These are phyloP conservation scores for Botrytis elliptica DNA, from an alignment of 2,329 filamentous ascomycete genomes.

Conservation along the genomic window DNA sequence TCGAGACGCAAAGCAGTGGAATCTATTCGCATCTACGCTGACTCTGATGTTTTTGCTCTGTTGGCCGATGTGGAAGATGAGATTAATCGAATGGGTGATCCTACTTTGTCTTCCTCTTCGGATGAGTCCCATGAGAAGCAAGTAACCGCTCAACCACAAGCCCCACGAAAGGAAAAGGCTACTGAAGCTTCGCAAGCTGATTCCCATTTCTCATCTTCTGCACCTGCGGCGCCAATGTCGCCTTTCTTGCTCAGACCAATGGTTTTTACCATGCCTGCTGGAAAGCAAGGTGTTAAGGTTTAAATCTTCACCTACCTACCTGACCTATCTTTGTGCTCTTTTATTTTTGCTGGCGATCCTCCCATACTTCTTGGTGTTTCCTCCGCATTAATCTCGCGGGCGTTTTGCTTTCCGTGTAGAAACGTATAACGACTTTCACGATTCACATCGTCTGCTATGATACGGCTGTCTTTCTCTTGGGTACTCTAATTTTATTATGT, in stretches of 20 bases:
- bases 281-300: slow-evolving; percentile 12
- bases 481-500: neutral
- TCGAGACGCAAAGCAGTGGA: slow-evolving; percentile 49
- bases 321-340: neutral
- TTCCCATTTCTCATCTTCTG: neutral
- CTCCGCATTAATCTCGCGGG: neutral
- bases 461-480: neutral
- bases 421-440: slow-evolving; percentile 8
- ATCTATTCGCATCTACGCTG: slow-evolving; percentile 67
- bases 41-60: slow-evolving; percentile 64
- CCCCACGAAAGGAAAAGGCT: neutral
- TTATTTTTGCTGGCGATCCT: neutral
- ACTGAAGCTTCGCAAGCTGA: neutral
- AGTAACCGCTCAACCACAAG: neutral
- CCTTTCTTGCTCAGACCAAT: slow-evolving; percentile 13
- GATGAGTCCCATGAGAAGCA: neutral
- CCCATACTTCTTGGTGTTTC: neutral
- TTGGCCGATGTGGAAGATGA: slow-evolving; percentile 65
- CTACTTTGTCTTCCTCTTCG: neutral
- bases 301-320: neutral
- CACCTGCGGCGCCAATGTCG: neutral
- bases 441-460: neutral
- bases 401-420: neutral
- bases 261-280: slow-evolving; percentile 17
- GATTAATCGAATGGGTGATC: slow-evolving; percentile 46